These are phyloP conservation scores for Marasmius sp. DNA, from an alignment of 1,284 basidiomycete species.

Conservation along the genomic window DNA sequence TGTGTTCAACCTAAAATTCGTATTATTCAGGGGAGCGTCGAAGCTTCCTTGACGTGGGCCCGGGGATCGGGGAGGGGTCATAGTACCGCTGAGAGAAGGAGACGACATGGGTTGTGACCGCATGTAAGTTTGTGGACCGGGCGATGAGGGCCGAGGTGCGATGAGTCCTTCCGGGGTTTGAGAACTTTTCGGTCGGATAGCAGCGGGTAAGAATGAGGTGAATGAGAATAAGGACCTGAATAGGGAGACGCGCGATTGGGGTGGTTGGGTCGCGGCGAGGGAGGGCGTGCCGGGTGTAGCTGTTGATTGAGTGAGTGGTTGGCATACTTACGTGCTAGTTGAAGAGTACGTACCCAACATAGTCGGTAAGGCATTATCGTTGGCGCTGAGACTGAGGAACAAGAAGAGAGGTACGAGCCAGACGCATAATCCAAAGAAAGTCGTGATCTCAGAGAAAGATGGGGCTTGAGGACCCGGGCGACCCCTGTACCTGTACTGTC, in stretches of 20 bases:
- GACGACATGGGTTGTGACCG: background rate
- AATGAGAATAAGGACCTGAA: conserved; percentile 63
- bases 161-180: conserved; percentile 59
- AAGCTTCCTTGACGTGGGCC: background rate
- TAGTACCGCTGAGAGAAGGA: background rate
- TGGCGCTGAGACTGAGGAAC: conserved; percentile 91
- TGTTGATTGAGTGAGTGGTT: conserved; percentile 15
- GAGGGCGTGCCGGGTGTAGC: conserved; percentile 38
- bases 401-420: conserved; percentile 91
- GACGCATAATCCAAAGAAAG: conserved; percentile 90
- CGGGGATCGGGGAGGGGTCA: conserved; percentile 9
- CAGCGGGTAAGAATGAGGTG: conserved; percentile 35
- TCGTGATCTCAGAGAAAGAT: conserved; percentile 87
- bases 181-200: conserved; percentile 29
- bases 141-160: conserved; percentile 45
- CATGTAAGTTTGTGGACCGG: conserved; percentile 18
- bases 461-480: conserved; percentile 40
- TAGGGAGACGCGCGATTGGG: conserved; percentile 48
- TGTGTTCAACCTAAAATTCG: background rate
- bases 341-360: conserved; percentile 32
- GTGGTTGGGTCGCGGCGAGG: conserved; percentile 25
- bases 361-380: conserved; percentile 88
- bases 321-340: background rate
- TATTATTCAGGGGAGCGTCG: background rate
- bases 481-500: conserved; percentile 45